A percentile compares a stretch with the other conserved stretches of the same genome.
These are phyloP conservation scores for Daldinia eschscholtzii DNA, from an alignment of 2,329 filamentous ascomycete genomes.

Conservation along the genomic window DNA sequence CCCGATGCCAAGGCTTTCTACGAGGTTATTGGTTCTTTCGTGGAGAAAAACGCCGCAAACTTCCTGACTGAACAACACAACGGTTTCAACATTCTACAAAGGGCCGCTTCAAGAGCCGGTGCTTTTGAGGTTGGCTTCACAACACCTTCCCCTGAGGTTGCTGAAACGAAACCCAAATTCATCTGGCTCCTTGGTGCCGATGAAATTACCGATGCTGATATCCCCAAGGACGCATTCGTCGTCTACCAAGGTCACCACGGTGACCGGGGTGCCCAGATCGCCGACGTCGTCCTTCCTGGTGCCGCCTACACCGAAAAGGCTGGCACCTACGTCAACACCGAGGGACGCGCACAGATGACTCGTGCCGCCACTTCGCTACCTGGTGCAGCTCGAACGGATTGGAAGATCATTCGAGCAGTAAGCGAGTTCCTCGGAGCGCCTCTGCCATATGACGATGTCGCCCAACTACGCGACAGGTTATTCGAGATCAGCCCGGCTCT, in stretches of 20 bases:
- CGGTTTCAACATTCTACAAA: slow-evolving; percentile 96
- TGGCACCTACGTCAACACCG: slow-evolving; percentile 96
- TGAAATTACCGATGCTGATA: slow-evolving; percentile 85
- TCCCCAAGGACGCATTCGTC: slow-evolving; percentile 95
- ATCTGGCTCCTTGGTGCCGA: slow-evolving; percentile 97
- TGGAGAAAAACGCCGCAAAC: slow-evolving; percentile 91
- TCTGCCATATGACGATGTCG: slow-evolving; percentile 93
- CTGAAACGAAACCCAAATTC: slow-evolving; percentile 90
- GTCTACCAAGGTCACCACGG: slow-evolving; percentile 99
- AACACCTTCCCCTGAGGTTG: slow-evolving; percentile 83
- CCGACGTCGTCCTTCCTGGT: slow-evolving; percentile 92
- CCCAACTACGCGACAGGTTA: slow-evolving; percentile 91
- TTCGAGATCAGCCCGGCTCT: slow-evolving; percentile 92
- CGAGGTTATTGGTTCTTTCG: slow-evolving; percentile 88
- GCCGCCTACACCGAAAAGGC: slow-evolving; percentile 98
- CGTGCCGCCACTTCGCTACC: slow-evolving; percentile 89
- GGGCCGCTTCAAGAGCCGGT: slow-evolving; percentile 89
- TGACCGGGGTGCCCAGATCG: slow-evolving; percentile 91
- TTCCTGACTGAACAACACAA: slow-evolving; percentile 95
- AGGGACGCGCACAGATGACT: slow-evolving; percentile 94
- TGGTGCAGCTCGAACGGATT: slow-evolving; percentile 92
- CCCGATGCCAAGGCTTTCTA: slow-evolving; percentile 92
- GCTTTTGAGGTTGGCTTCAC: slow-evolving; percentile 97
- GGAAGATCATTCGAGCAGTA: slow-evolving; percentile 96
- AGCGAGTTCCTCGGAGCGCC: slow-evolving; percentile 91